Base-by-base conservation (phyloP, 805 yeast species). In the Myxozyma vanderwaltii region DNA sequence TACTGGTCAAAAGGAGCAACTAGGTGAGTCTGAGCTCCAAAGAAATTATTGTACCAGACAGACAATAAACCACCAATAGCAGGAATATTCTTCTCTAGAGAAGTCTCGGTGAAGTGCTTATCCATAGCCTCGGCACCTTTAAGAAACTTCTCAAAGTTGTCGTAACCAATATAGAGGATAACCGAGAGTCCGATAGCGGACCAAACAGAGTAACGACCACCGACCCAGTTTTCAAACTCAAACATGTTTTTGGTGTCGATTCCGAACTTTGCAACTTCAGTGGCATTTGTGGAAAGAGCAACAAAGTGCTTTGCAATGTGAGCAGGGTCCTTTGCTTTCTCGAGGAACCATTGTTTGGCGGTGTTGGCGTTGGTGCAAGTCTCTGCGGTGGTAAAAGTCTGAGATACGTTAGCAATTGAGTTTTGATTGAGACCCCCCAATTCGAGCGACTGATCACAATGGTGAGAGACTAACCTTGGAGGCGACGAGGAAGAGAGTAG, bases 201-300 rank as follows among this genome's bases (percentile, higher is more conserved):
- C 99, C 99, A 94, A 63, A 94, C 99, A n/a, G 99, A 94, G 86
- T 94, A 94, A 78, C 99, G 88, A 74, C 99, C 99, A 73, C 99
- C 99, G 66, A 94, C 99, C 99, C 99, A 94, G 79, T 80, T 86
- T 76, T 91, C 97, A 72, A 94, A 94, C 65, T 96, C 98, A 77
- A 94, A 94, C 99, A 94, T 94, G 82, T 94, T 94, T 75, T 85
- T 87, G 74, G 97, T 85, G 80, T 94, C 98, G 69, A 94, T 94
- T 72, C 99, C 99, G 71, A 94, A 94, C 79, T 89, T 88, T 71
- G 86, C 81, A 65, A 94, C 99, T 77, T 88, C 97, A 53, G 76
- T 77, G 63, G 89, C 95, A 76, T 94, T 94, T 65, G 99, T 94
- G 63, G 96, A 89, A 68, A 94, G 81, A 59, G 99, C 99, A 70